phyloP scores from a whole-genome alignment of 805 yeast genomes.

The Saturnispora mendoncae region DNA sequence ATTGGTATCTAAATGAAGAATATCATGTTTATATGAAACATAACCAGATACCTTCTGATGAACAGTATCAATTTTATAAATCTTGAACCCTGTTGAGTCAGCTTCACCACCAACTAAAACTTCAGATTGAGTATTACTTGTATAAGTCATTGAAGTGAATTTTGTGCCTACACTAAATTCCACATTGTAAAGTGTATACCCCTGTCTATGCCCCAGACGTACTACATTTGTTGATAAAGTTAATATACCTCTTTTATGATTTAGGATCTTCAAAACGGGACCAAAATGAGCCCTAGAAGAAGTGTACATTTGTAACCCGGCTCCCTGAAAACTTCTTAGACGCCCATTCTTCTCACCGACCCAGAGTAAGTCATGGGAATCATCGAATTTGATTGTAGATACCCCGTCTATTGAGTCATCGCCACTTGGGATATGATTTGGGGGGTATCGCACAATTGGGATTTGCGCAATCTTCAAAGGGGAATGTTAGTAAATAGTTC shows the following conservation, averaged over 20 bases:
- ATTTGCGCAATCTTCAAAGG: slow-evolving; percentile 6
- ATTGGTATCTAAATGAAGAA: slow-evolving; percentile 41
- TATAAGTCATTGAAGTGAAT: slow-evolving; percentile 34
- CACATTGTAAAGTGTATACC: slow-evolving; percentile 34
- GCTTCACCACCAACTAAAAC: slow-evolving; percentile 36
- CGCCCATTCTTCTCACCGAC: slow-evolving; percentile 62
- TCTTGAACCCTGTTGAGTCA: slow-evolving; percentile 21
- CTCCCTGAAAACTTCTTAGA: slow-evolving; percentile 35
- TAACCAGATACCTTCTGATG: slow-evolving; percentile 30
- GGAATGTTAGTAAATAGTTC: background rate
- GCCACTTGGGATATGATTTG: slow-evolving; percentile 15
- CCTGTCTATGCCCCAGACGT: slow-evolving; percentile 48
- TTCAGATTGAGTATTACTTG: slow-evolving; percentile 34
- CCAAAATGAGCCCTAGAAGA: slow-evolving; percentile 44
- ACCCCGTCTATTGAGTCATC: slow-evolving; percentile 17
- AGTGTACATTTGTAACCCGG: slow-evolving; percentile 46
- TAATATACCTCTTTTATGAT: slow-evolving; percentile 49
- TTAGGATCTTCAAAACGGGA: slow-evolving; percentile 43
- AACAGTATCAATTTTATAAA: slow-evolving; percentile 36
- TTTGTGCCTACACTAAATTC: slow-evolving; percentile 25
- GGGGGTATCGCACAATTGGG: slow-evolving; percentile 17
- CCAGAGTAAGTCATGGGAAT: slow-evolving; percentile 74
- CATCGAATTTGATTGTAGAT: slow-evolving; percentile 49
- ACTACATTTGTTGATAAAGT: slow-evolving; percentile 45
- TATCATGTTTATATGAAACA: slow-evolving; percentile 36